Evolutionary conservation across 129 eudicot species (phyloP).

Genomic region (Rutidosis leptorrhynchoides): DNA sequence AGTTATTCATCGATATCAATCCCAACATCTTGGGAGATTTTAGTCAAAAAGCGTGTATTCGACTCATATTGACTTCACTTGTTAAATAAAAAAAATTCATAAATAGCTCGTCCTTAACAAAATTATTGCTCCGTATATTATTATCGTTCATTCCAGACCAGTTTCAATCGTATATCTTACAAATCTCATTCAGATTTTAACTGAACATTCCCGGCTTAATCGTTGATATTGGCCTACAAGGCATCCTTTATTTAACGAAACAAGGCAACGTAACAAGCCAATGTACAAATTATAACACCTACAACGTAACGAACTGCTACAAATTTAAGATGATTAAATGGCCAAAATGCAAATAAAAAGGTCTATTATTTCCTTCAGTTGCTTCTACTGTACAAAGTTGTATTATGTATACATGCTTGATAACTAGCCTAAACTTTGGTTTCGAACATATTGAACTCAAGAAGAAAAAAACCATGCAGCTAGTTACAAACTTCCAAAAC

Average conservation of each 20-base stretch:
- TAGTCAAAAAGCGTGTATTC: background rate
- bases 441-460: background rate
- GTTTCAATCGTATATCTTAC: too few relatives aligned
- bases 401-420: background rate
- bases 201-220: too few relatives aligned
- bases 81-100: too few relatives aligned
- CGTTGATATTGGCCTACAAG: too few relatives aligned
- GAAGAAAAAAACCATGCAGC: background rate
- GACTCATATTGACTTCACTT: background rate
- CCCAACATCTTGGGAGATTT: background rate
- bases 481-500: background rate
- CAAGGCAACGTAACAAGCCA: too few relatives aligned
- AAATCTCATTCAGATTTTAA: too few relatives aligned
- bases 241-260: too few relatives aligned
- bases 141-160: too few relatives aligned
- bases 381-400: background rate
- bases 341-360: background rate
- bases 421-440: background rate
- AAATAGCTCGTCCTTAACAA: too few relatives aligned
- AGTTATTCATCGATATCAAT: background rate
- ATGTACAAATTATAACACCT: too few relatives aligned
- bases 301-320: too few relatives aligned
- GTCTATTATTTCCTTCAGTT: background rate
- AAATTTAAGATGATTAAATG: background rate
- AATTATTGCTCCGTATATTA: too few relatives aligned